Evolutionary conservation across 2,329 filamentous ascomycete genomes (phyloP), one percentile per base, ranked within the genome.

Genomic region (Nannizziopsis barbatae): DNA sequence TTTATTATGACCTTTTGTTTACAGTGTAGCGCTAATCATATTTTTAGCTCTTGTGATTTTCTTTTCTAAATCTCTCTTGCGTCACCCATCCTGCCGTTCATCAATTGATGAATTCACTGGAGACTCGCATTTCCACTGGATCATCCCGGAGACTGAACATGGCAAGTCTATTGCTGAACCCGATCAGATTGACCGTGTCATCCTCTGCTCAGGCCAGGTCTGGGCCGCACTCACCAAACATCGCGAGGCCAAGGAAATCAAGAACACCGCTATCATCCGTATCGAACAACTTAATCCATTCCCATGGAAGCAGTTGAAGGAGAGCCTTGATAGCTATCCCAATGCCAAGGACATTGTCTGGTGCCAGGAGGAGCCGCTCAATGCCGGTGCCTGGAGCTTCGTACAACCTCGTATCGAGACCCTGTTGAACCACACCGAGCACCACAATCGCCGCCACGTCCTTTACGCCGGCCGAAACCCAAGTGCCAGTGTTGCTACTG

Each of bases 281-380:
- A 80, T 98, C 57, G 92, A 98, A 74, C 92, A 98, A 73, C 79
- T 98, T 52, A 89, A 98, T 74, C 92, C 92, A 62, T 98, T 98
- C 86, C 92, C 92, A 45, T 98, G 92, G 90, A 82, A 89, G 60
- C 88, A 92, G 70, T 80, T 98, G 48, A 86, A 85, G 75, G 90
- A 96, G 69, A 96, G 96, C 74, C 78, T 98, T 47, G 90, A 98
- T 74, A 80, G 75, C 68, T 98, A 98, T 75, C 87, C 89, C 65
- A 98, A 98, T 69, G 90, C 90, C 59, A 86, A 95, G 77, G 90
- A 88, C 55, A 88, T 98, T 57, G 88, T 98, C 55, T 98, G 89
- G 89, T 83, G 80, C 58, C 92, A 98, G 71, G 92, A 98, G 69
- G 92, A 98, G 75, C 92, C 92, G 30, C 79, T 98, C 52, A 98